Conservation (phyloP, 768 basidiomycete genomes). For the Coprinopsis marcescibilis region DNA sequence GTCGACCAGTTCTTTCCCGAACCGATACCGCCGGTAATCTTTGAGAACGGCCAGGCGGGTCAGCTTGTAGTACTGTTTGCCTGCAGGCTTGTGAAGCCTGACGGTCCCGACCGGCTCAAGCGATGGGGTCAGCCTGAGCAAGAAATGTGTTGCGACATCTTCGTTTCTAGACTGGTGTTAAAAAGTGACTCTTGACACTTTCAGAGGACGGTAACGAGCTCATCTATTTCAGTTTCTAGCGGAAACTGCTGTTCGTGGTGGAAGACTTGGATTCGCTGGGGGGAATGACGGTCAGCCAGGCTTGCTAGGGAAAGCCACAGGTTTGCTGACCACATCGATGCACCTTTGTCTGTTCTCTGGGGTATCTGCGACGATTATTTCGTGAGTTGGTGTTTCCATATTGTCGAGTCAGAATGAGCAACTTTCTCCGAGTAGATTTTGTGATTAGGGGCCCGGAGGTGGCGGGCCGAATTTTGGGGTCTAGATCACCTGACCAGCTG, state of each 20-base stretch:
- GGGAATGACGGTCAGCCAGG: background rate
- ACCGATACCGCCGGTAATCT: constrained; percentile 53
- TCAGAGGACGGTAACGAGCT: constrained; percentile 35
- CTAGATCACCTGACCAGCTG: background rate
- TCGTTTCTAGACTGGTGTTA: constrained; percentile 45
- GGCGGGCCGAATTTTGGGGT: background rate
- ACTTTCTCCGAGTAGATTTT: background rate
- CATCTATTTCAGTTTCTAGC: constrained; percentile 69
- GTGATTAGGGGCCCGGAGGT: too few species aligned
- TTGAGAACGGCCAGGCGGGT: constrained; percentile 64
- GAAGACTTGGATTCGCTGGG: constrained; percentile 50
- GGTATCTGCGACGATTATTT: constrained; percentile 47
- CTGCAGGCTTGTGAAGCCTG: constrained; percentile 37
- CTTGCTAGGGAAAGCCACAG: background rate
- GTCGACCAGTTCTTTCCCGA: constrained; percentile 64
- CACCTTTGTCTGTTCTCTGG: constrained; percentile 58
- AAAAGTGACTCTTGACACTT: constrained; percentile 7
- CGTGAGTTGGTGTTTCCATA: constrained; percentile 36
- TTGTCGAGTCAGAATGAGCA: background rate
- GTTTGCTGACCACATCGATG: constrained; percentile 43
- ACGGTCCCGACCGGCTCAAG: constrained; percentile 67
- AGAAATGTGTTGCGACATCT: constrained; percentile 59
- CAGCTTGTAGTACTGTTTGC: constrained; percentile 59
- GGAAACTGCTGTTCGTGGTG: constrained; percentile 66
- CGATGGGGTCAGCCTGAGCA: constrained; percentile 62